Evolutionary conservation across 2,329 filamentous ascomycete species (phyloP).

Genomic region (Cladosporium colombiae): DNA sequence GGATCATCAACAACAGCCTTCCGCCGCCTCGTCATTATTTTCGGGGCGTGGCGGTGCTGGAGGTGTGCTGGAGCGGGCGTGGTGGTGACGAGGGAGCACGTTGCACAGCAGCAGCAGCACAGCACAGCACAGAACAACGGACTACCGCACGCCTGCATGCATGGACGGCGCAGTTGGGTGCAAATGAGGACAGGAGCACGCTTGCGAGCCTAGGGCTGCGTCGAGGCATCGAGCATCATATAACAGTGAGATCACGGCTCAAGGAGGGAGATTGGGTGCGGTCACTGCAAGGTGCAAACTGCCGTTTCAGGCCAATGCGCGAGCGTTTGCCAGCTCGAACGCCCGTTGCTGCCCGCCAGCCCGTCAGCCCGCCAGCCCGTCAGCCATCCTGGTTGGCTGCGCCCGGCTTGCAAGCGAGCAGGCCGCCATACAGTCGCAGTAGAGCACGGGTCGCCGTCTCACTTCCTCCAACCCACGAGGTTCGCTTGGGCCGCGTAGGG

Average conservation of each 20-base stretch:
- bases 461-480: not conserved
- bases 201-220: slow-evolving; percentile 5
- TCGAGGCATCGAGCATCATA: not conserved
- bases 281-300: not conserved
- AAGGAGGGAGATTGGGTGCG: slow-evolving; percentile 9
- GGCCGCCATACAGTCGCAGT: not conserved
- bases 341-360: no score
- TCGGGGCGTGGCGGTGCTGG: not conserved
- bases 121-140: not conserved
- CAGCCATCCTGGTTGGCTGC: not conserved
- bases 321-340: slow-evolving; percentile 12
- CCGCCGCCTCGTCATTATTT: slow-evolving; percentile 14
- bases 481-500: slow-evolving; percentile 8
- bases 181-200: not conserved
- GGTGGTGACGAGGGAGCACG: not conserved
- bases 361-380: no score
- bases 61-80: not conserved
- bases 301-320: slow-evolving; percentile 13
- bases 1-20: slow-evolving; percentile 1
- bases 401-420: not conserved
- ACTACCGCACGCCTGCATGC: not conserved
- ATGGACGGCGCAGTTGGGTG: not conserved
- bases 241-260: slow-evolving; percentile 1
- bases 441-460: slow-evolving; percentile 12
- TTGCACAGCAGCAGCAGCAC: not conserved